These are phyloP conservation scores for Saccharomyces hybrid DNA, from an alignment of 1,139 yeast species.

Conservation along the genomic window DNA sequence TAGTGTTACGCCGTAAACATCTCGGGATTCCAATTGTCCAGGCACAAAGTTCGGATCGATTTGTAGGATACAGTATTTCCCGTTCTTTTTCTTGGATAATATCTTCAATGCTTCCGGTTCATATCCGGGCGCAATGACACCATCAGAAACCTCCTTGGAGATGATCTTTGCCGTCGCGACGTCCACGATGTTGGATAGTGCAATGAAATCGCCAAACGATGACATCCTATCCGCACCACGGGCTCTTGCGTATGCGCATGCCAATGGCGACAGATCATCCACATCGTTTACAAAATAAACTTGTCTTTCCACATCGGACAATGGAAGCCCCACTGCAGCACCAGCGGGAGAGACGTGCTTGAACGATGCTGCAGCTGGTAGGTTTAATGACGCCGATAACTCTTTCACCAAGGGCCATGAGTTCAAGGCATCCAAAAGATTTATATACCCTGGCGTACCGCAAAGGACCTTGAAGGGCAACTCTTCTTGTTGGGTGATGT, in stretches of 20 bases:
- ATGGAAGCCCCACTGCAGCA: conserved; percentile 92
- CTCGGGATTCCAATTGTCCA: conserved; percentile 75
- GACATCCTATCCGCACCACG: conserved; percentile 99
- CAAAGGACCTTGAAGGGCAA: conserved; percentile 88
- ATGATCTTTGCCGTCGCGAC: conserved; percentile 94
- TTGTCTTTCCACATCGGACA: conserved; percentile 84
- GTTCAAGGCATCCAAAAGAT: conserved; percentile 89
- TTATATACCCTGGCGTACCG: conserved; percentile 97
- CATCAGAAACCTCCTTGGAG: conserved; percentile 94
- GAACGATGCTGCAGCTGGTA: conserved; percentile 98
- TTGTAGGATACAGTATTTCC: conserved; percentile 92
- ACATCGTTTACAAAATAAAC: conserved; percentile 91
- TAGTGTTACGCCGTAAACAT: conserved; percentile 88
- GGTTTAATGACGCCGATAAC: conserved; percentile 82
- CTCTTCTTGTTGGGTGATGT: conserved; percentile 66
- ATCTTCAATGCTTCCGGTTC: conserved; percentile 86
- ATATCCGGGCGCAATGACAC: conserved; percentile 97
- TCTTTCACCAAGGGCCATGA: conserved; percentile 99
- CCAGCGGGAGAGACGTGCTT: conserved; percentile 99
- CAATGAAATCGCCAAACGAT: conserved; percentile 96
- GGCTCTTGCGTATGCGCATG: conserved; percentile 97
- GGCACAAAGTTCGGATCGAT: conserved; percentile 93
- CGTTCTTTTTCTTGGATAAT: conserved; percentile 87
- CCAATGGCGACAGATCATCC: conserved; percentile 90
- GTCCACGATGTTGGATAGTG: conserved; percentile 92